Base-by-base conservation (phyloP, 208 protist genomes). In the Leishmania mexicana region DNA sequence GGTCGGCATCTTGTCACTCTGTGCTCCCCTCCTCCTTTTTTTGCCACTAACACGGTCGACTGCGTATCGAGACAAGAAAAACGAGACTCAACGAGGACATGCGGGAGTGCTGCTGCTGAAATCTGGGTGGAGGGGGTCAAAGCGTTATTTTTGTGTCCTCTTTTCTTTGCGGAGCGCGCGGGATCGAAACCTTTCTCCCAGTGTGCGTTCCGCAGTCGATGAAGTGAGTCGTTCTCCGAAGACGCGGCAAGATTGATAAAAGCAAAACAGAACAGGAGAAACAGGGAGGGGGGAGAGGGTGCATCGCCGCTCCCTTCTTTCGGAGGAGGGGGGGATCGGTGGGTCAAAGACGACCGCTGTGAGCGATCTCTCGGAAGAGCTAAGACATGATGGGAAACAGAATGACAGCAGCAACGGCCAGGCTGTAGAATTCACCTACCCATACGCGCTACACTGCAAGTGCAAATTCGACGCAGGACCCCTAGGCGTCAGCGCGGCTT, bases 1-100 rank as follows among this genome's bases (percentile, higher is more conserved):
- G 28, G 60, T 57, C 21, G 88, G 75, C 78, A 83, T 82, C 24
- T 78, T 78, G 21, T 24, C 24, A 1, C 8, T 42, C 13, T 17
- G 58, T 67, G 7, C 28, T 54, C 17, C 8, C 0, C 8, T 40
- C 28, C 11, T 81, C 24, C 11, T 47, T 64, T 65, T 68, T 49
- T 47, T n/a, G 2, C 8, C 31, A 35, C 57, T 49, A n/a, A 8
- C 65, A 38, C 21, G 57, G 45, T 17, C 42, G 42, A 19, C 17
- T 70, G 51, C 31, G 45, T 72, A 7, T 53, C 4, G 45, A n/a
- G 10, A 28, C 38, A 31, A n/a, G 45, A 31, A 53, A 74, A 49
- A 53, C 5, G 31, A 67, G 31, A 31, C 31, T 38, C 45, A 0
- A 74, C 15, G 5, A 21, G 45, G 45, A 35, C 40, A 17, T 53